Conservation (phyloP, 1,139 yeast genomes). For the Suhomyces panamericanus region DNA sequence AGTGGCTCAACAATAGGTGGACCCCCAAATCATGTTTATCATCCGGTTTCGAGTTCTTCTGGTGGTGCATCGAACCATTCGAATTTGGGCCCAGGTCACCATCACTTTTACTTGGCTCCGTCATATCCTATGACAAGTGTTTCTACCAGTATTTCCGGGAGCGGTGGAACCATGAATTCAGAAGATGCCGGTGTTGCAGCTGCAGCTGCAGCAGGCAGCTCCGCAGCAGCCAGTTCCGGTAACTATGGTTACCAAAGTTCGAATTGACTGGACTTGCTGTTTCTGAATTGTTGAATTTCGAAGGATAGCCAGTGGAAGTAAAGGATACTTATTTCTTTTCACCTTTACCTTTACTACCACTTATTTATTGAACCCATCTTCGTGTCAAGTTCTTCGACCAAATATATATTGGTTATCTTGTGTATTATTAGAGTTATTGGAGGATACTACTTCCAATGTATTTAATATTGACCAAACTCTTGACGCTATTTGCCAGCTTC, state of each 20-base stretch:
- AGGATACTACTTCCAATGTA: not conserved
- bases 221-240: conserved; percentile 1
- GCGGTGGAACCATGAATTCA: conserved; percentile 1
- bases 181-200: conserved; percentile 6
- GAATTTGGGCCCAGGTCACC: conserved; percentile 2
- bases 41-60: conserved; percentile 2
- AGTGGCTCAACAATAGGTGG: not conserved
- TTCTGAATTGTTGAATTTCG: not conserved
- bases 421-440: not conserved
- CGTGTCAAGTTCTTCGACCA: not conserved
- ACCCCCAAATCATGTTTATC: conserved; percentile 8
- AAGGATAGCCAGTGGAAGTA: too few relatives aligned
- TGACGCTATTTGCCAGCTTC: not conserved
- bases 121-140: conserved; percentile 8
- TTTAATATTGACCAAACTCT: not conserved
- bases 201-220: not conserved
- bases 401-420: not conserved
- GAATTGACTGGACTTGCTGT: not conserved
- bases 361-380: not conserved
- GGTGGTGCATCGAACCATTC: not conserved
- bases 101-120: conserved; percentile 8
- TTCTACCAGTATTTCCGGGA: conserved; percentile 6
- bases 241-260: conserved; percentile 6
- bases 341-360: not conserved
- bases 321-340: too few relatives aligned